Conservation (phyloP, 257 asterid species). For the Solanum dulcamara region DNA sequence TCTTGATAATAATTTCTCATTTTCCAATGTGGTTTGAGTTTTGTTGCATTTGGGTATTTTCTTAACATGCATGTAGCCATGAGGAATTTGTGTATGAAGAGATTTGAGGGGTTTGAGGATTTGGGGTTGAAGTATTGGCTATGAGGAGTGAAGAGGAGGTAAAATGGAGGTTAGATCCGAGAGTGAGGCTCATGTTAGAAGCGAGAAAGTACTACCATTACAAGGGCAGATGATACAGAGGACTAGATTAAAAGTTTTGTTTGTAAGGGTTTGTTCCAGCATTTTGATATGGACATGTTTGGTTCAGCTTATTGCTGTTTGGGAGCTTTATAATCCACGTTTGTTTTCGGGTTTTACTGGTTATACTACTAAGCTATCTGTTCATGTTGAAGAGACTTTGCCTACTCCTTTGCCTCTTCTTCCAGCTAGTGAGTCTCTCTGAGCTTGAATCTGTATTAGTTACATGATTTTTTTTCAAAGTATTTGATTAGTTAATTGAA, state of each 20-base stretch:
- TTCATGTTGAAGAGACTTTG: slow-evolving; percentile 30
- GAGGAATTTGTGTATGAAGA: not conserved
- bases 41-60: not conserved
- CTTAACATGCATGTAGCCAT: not conserved
- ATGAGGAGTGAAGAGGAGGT: slow-evolving; percentile 25
- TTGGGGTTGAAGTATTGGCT: slow-evolving; percentile 36
- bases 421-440: slow-evolving; percentile 52
- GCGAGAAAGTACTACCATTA: slow-evolving; percentile 34
- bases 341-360: slow-evolving; percentile 37
- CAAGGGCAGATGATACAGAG: slow-evolving; percentile 49
- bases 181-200: slow-evolving; percentile 26
- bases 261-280: slow-evolving; percentile 78
- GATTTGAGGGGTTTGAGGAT: not conserved
- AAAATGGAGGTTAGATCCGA: slow-evolving; percentile 40
- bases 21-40: slow-evolving; percentile 1
- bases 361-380: slow-evolving; percentile 21
- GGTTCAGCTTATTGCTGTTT: slow-evolving; percentile 76
- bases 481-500: not conserved
- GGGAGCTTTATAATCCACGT: slow-evolving; percentile 74
- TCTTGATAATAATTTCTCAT: not conserved
- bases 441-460: not conserved
- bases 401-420: slow-evolving; percentile 27
- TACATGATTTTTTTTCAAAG: not conserved
- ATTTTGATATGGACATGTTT: slow-evolving; percentile 90
- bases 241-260: slow-evolving; percentile 73